Conservation (phyloP, 1,139 yeast species). For the Kodamaea derodonti region DNA sequence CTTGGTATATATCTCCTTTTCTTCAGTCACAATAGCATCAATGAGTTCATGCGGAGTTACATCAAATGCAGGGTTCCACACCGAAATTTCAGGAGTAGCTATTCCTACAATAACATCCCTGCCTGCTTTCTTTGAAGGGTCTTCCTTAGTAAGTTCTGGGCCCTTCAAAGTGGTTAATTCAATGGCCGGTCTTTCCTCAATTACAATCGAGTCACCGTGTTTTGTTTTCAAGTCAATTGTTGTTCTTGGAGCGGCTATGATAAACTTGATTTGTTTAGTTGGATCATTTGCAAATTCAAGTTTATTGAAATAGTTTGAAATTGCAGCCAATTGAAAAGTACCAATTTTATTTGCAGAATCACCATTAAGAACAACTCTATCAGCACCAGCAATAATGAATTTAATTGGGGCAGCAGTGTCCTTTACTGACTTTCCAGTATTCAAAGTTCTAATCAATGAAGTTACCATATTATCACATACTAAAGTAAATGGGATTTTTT, state of each 20-base stretch:
- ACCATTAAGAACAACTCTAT: constrained; percentile 85
- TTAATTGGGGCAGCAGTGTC: constrained; percentile 54
- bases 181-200: constrained; percentile 80
- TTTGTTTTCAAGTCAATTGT: constrained; percentile 71
- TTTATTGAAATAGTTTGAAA: constrained; percentile 43
- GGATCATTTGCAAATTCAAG: constrained; percentile 32
- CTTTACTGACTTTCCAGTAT: constrained; percentile 17
- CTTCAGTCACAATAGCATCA: constrained; percentile 86
- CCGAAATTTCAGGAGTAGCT: constrained; percentile 81
- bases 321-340: constrained; percentile 82
- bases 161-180: constrained; percentile 82
- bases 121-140: constrained; percentile 1
- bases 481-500: constrained; percentile 80
- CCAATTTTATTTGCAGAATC: constrained; percentile 97
- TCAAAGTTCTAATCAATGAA: constrained; percentile 50
- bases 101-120: constrained; percentile 52
- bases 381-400: constrained; percentile 97
- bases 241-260: constrained; percentile 93
- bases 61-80: constrained; percentile 97
- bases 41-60: constrained; percentile 81
- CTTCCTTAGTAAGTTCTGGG: constrained; percentile 22
- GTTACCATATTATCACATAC: constrained; percentile 93
- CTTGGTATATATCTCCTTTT: constrained; percentile 49
- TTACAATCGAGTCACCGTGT: constrained; percentile 69
- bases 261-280: constrained; percentile 60